Evolutionary conservation across 495 filamentous ascomycete species (phyloP).

Genomic region (Xanthoparmelia taractica): DNA sequence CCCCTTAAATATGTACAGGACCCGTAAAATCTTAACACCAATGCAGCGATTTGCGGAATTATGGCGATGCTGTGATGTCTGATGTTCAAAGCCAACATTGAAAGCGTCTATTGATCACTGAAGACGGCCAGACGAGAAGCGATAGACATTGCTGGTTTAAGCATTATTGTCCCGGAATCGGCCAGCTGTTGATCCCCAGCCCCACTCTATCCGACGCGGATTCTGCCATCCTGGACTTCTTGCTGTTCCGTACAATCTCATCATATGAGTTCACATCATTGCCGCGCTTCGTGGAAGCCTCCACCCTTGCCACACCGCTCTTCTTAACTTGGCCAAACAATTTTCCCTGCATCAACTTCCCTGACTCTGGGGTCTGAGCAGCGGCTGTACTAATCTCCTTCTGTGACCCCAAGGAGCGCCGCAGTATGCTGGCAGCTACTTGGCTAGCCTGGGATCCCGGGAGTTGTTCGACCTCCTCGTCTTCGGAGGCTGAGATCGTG

Average conservation of each 20-base stretch:
- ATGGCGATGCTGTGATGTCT: not conserved
- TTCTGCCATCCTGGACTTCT: conserved; percentile 51
- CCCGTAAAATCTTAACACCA: too few species aligned
- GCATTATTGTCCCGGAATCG: conserved; percentile 3
- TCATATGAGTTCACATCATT: conserved; percentile 40
- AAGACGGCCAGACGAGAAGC: not conserved
- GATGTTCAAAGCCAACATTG: not conserved
- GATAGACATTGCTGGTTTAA: not conserved
- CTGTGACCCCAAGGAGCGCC: conserved; percentile 33
- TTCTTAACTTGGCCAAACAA: conserved; percentile 63
- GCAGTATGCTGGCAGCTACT: conserved; percentile 46
- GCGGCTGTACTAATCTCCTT: conserved; percentile 23
- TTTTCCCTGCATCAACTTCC: conserved; percentile 52
- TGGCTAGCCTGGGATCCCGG: conserved; percentile 46
- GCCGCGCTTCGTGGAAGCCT: conserved; percentile 50
- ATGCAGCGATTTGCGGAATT: not conserved
- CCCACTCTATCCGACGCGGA: conserved; percentile 44
- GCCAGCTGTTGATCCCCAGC: conserved; percentile 52
- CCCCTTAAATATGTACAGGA: not conserved
- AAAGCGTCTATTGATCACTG: not conserved
- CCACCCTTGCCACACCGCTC: conserved; percentile 37
- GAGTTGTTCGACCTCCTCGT: conserved; percentile 55
- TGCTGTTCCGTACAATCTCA: conserved; percentile 41
- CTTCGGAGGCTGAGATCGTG: conserved; percentile 79
- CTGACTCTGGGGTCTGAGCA: conserved; percentile 29